Evolutionary conservation across 192 early-diverging fungal species (phyloP).

Genomic region (Podila horticola): DNA sequence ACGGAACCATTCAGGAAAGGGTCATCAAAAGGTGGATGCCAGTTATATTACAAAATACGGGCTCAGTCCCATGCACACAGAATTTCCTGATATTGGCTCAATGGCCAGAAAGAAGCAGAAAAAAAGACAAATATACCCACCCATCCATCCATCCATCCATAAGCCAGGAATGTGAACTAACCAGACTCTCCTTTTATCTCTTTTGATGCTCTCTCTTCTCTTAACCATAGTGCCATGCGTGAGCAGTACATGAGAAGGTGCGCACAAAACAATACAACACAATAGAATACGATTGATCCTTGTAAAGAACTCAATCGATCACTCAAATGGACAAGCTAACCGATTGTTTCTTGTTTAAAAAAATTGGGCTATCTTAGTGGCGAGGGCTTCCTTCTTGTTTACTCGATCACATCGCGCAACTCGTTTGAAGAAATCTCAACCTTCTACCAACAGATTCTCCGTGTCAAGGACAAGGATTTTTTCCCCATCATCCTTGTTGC

Average conservation of each 20-base stretch:
- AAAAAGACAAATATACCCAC: neutral
- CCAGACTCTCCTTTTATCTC: neutral
- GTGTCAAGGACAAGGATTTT: conserved; percentile 95
- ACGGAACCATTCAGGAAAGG: too few relatives aligned
- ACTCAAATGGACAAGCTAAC: too few relatives aligned
- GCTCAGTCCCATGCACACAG: too few relatives aligned
- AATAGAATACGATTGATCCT: too few relatives aligned
- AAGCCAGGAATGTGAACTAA: too few relatives aligned
- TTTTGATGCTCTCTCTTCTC: neutral
- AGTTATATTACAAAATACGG: too few relatives aligned
- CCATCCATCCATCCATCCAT: too few relatives aligned
- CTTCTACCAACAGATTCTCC: conserved; percentile 92
- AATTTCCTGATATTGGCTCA: too few relatives aligned
- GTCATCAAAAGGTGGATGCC: too few relatives aligned
- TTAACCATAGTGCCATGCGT: conserved; percentile 75
- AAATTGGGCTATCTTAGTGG: conserved; percentile 67
- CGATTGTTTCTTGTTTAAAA: too few relatives aligned
- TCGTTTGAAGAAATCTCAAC: conserved; percentile 93
- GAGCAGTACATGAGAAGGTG: conserved; percentile 88
- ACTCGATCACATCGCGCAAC: conserved; percentile 90
- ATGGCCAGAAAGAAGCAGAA: neutral
- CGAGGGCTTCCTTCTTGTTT: conserved; percentile 95
- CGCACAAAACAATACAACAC: too few relatives aligned
- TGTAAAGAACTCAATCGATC: too few relatives aligned
- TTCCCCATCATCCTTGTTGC: conserved; percentile 93